Conservation (phyloP, 352 stramenopile species). For the Phytophthora pisi region DNA sequence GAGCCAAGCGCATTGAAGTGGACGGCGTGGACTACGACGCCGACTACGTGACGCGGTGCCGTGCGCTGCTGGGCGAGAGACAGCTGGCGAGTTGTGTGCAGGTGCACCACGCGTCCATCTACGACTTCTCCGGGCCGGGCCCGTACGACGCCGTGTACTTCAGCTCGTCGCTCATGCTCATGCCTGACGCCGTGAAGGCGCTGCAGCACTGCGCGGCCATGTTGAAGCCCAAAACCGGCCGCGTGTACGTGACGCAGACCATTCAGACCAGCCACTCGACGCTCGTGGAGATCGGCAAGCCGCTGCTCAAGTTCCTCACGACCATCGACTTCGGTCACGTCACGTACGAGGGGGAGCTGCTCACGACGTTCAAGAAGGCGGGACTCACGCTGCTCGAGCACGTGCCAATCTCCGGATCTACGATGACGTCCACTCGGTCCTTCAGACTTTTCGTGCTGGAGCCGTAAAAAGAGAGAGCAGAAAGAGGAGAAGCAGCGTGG, state of each 20-base stretch:
- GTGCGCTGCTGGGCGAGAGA: conserved; percentile 46
- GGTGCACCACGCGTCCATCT: conserved; percentile 83
- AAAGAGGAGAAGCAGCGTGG: not conserved
- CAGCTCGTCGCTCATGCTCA: conserved; percentile 92
- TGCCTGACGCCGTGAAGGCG: conserved; percentile 87
- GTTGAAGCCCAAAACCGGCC: conserved; percentile 63
- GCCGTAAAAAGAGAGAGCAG: conserved; percentile 21
- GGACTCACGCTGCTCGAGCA: conserved; percentile 60
- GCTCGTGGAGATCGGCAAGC: conserved; percentile 82
- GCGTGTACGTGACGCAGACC: conserved; percentile 92
- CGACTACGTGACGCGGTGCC: conserved; percentile 84
- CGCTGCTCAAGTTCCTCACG: conserved; percentile 92
- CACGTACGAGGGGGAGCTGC: conserved; percentile 83
- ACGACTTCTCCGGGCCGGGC: conserved; percentile 61
- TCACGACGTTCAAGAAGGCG: conserved; percentile 68
- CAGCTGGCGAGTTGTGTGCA: conserved; percentile 54
- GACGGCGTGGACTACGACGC: conserved; percentile 91
- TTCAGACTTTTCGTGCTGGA: conserved; percentile 73
- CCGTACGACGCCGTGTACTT: conserved; percentile 93
- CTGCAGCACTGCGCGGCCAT: conserved; percentile 70
- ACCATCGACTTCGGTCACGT: conserved; percentile 94
- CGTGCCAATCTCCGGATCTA: conserved; percentile 63
- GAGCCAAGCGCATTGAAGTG: conserved; percentile 71
- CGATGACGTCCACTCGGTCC: conserved; percentile 61
- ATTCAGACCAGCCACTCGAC: conserved; percentile 84